Base-by-base conservation (phyloP, 164 flowering plant species). In the Platanus orientalis region DNA sequence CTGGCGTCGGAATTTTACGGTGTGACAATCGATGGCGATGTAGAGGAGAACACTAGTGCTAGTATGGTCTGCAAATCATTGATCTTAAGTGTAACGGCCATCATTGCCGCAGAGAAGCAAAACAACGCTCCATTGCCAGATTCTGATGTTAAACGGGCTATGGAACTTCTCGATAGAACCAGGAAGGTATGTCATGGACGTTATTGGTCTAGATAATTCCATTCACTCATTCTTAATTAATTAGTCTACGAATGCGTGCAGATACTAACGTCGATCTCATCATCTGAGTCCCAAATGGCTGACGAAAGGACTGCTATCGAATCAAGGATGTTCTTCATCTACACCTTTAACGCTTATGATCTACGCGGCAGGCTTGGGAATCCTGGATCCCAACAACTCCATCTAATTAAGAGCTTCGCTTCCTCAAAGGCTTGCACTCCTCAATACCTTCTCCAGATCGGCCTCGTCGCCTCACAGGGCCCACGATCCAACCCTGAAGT, bases 161-260 rank as follows among this genome's bases (percentile, higher is more conserved):
- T 76, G n/a, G 84, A 83, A 68, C 48, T 89, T 72, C 82, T 89
- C 7, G 88, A 83, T 48, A 88, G 75, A 79, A 92, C 90, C 39
- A 89, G 83, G 45, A 86, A 89, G 94, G 99, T 89, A 79, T 50
- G 58, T n/a, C n/a, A n/a, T n/a, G n/a, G n/a, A n/a, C n/a, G 14
- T 51, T 3, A 7, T 36, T 3, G n/a, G n/a, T n/a, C 19, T 30
- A 16, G n/a, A n/a, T n/a, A n/a, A n/a, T n/a, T n/a, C n/a, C n/a
- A 1, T 21, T 29, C 24, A 44, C 17, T n/a, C 20, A 13, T 29
- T 39, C 39, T 30, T 3, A 23, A 11, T 20, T 20, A 20, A 49
- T 20, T 20, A 23, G 7, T 20, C 11, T 49, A 49, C 26, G 2
- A 10, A 34, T 34, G 10, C 39, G 5, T 74, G 78, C 90, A 89